A percentile compares a stretch with the other conserved stretches of the same genome.
These are phyloP conservation scores for Amanita thiersii DNA, from an alignment of 768 basidiomycete species.

Conservation along the genomic window DNA sequence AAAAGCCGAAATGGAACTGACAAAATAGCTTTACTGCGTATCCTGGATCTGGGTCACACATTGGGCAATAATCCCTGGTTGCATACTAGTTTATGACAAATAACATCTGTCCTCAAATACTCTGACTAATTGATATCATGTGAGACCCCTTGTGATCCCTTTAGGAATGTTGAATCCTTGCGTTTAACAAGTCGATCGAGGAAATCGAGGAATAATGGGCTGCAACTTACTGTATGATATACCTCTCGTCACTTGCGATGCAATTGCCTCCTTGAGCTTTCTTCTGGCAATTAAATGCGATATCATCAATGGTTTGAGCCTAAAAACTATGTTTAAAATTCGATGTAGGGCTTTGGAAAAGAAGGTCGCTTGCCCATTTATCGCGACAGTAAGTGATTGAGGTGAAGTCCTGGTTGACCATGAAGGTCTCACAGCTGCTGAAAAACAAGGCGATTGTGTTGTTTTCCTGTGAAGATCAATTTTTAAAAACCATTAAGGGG, in stretches of 20 bases:
- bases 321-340: conserved; percentile 9
- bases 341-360: conserved; percentile 16
- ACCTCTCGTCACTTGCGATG: conserved; percentile 35
- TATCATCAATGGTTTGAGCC: conserved; percentile 29
- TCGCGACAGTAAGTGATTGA: conserved; percentile 35
- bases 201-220: not conserved
- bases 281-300: conserved; percentile 41
- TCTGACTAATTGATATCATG: too few species aligned
- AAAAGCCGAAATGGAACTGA: too few species aligned
- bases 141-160: too few species aligned
- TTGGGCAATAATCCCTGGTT: too few species aligned
- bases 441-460: conserved; percentile 33
- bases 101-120: too few species aligned
- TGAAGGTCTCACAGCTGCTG: conserved; percentile 35
- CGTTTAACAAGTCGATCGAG: not conserved
- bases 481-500: too few species aligned
- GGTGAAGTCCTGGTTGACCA: conserved; percentile 36
- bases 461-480: conserved; percentile 15
- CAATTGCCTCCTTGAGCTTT: conserved; percentile 45
- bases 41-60: too few species aligned
- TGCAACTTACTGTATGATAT: conserved; percentile 39
- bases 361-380: conserved; percentile 30
- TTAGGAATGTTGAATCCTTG: conserved; percentile 16
- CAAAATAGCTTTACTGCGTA: too few species aligned
- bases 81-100: too few species aligned